phyloP scores from a whole-genome alignment of 1,139 yeast genomes.

The Hanseniaspora sp. region DNA sequence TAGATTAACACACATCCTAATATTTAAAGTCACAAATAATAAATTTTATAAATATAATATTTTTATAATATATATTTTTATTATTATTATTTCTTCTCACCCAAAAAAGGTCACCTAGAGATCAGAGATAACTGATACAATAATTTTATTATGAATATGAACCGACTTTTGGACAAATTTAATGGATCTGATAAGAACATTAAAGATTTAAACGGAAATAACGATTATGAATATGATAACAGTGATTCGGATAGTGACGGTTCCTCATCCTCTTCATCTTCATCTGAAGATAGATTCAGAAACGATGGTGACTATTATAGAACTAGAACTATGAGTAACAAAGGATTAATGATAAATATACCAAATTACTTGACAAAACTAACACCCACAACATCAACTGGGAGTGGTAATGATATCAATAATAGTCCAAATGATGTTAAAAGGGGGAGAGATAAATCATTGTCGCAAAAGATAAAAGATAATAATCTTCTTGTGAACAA shows the following conservation, averaged over 20 bases:
- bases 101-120: too few relatives aligned
- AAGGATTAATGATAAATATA: constrained; percentile 12
- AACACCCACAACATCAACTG: constrained; percentile 9
- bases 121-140: constrained; percentile 3
- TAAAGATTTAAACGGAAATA: not conserved
- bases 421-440: not conserved
- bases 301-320: not conserved
- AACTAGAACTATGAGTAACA: constrained; percentile 5
- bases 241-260: not conserved
- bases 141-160: not conserved
- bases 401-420: too few relatives aligned
- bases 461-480: constrained; percentile 7
- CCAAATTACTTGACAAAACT: constrained; percentile 12
- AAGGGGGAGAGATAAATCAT: constrained; percentile 5
- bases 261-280: not conserved
- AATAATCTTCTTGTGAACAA: constrained; percentile 7
- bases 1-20: too few relatives aligned
- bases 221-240: not conserved
- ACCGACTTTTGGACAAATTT: not conserved
- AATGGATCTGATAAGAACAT: not conserved
- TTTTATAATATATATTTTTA: too few relatives aligned
- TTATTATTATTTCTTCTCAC: too few relatives aligned
- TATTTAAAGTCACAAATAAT: too few relatives aligned
- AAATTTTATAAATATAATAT: too few relatives aligned
- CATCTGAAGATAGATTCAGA: not conserved